Conservation (phyloP, 345 rosid genomes). For the Arabis alpina region DNA sequence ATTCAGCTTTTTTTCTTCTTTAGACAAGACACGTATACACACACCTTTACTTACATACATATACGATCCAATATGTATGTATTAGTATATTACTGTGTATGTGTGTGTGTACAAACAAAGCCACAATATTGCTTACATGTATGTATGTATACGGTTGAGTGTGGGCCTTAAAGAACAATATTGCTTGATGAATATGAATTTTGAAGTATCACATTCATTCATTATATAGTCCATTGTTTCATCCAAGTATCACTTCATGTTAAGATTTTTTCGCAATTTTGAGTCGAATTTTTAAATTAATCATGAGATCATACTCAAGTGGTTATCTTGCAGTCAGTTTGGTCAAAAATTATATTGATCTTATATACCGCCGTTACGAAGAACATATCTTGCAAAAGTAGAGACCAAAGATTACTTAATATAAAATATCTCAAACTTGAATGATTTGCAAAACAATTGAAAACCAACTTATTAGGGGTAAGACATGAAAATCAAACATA, state of each 20-base stretch:
- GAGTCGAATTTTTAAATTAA: not conserved
- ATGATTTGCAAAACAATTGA: not conserved
- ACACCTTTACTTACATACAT: conserved; percentile 13
- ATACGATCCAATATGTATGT: not conserved
- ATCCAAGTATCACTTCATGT: conserved; percentile 3
- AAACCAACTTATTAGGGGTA: conserved; percentile 22
- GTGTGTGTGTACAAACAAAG: not conserved
- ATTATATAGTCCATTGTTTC: conserved; percentile 13
- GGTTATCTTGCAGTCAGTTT: conserved; percentile 10
- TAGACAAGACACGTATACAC: conserved; percentile 36
- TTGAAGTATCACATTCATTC: conserved; percentile 13
- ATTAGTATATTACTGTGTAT: conserved; percentile 1
- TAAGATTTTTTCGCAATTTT: not conserved
- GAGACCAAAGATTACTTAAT: not conserved
- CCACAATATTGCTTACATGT: no score
- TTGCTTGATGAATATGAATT: conserved; percentile 18
- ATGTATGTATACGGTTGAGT: conserved; percentile 14
- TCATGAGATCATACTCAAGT: not conserved
- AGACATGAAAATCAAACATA: conserved; percentile 19
- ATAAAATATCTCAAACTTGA: conserved; percentile 18
- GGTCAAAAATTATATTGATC: not conserved
- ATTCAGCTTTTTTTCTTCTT: conserved; percentile 35
- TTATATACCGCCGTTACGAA: not conserved
- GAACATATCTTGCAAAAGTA: not conserved
- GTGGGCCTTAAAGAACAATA: conserved; percentile 24